Base-by-base conservation (phyloP, 2,329 filamentous ascomycete species). In the Monilinia fructigena region DNA sequence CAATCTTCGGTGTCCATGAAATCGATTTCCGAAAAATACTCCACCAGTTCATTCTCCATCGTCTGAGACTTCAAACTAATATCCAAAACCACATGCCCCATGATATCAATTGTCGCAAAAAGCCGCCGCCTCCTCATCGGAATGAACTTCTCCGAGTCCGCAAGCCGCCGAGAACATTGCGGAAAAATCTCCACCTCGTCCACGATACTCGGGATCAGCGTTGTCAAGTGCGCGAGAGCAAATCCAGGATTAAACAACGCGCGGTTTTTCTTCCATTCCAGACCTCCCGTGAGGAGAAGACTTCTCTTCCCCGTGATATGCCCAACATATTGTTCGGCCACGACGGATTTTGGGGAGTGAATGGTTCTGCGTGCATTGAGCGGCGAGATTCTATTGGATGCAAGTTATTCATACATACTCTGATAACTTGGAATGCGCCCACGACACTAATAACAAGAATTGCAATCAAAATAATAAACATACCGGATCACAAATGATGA, bases 201-300 rank as follows among this genome's bases (percentile, higher is more conserved):
- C 1, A 74, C 70, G 5, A 75, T 68, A 50, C 63, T 56, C 12
- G 67, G 59, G 20, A 71, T 66, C 14, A 72, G 63, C 20, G 56
- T 69, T 20, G 70, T 63, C 4, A 73, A 26, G 66, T 72, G 66
- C 12, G 58, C 65, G 14, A 68, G 55, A 16, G 63, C 64, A 58
- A 75, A 74, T 2, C 73, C 72, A n/a, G 69, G 70, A 59, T 69
- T 72, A 23, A 74, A 75, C 6, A 74, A 52, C 23, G 68, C 66
- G 3, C 72, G 70, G 3, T 67, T 59, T 20, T 63, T 67, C 60
- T 71, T 74, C 73, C 73, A 75, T 53, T 71, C 66, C n/a, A 65
- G 47, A 54, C 68, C 72, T 31, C 69, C 69, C 2, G 67, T 68
- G 56, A 72, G 71, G 10, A 73, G 58, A 20, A 67, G 69, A 12